Evolutionary conservation across 2,329 filamentous ascomycete genomes (phyloP).

Genomic region (Thelonectria discophora): DNA sequence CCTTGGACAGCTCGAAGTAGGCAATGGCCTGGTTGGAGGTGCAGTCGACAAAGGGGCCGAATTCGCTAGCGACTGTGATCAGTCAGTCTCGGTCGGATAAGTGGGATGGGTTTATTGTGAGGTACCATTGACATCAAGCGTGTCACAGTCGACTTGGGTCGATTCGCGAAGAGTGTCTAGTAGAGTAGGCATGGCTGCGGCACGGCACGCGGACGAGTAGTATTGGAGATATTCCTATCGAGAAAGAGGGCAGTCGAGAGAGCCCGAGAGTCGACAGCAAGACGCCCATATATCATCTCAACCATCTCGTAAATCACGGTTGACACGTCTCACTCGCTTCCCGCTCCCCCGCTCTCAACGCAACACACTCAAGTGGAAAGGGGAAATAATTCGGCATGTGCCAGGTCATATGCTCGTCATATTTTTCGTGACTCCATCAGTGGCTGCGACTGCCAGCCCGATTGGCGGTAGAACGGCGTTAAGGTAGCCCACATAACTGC

Average conservation of each 20-base stretch:
- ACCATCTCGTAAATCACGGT: too few relatives aligned
- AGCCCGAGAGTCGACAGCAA: too few relatives aligned
- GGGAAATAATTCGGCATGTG: neutral
- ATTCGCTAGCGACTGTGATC: constrained; percentile 41
- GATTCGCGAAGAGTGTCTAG: constrained; percentile 41
- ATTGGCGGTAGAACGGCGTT: too few relatives aligned
- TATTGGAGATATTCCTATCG: too few relatives aligned
- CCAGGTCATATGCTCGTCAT: constrained; percentile 25
- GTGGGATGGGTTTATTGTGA: neutral
- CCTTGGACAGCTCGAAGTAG: constrained; percentile 44
- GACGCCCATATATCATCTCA: too few relatives aligned
- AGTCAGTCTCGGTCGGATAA: constrained; percentile 19
- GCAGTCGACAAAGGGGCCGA: constrained; percentile 49
- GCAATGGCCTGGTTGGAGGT: constrained; percentile 52
- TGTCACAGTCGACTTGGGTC: constrained; percentile 49
- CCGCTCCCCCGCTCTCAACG: constrained; percentile 18
- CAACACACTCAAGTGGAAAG: constrained; percentile 2
- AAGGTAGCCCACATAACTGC: too few relatives aligned
- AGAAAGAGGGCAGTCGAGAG: neutral
- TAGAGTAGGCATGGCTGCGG: constrained; percentile 38
- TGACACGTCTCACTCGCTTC: neutral
- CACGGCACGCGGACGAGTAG: neutral
- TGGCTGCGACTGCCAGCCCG: constrained; percentile 28
- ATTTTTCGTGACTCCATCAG: constrained; percentile 23
- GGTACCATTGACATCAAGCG: constrained; percentile 48